phyloP scores from a whole-genome alignment of 2,329 filamentous ascomycete genomes.

The Byssoonygena ceratinophila region DNA sequence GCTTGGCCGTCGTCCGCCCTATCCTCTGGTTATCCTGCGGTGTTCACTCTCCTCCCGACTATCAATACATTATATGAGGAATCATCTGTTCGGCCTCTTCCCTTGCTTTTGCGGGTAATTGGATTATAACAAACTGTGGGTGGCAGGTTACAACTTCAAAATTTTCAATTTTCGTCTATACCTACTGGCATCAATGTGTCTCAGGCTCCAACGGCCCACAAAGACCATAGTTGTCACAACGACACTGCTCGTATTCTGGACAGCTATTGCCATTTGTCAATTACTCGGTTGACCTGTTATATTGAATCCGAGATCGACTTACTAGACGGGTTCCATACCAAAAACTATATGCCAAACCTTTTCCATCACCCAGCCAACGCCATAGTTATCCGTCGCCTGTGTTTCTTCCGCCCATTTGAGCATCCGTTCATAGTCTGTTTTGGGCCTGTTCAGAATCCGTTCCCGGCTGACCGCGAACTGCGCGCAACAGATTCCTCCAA shows the following conservation, averaged over 20 bases:
- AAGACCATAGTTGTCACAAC: conserved; percentile 5
- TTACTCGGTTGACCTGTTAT: neutral
- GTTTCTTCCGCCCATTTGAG: conserved; percentile 51
- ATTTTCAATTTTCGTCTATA: neutral
- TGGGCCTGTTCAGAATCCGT: conserved; percentile 41
- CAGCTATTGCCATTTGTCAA: conserved; percentile 1
- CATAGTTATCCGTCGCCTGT: conserved; percentile 40
- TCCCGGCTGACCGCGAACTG: conserved; percentile 53
- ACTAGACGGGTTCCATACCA: conserved; percentile 34
- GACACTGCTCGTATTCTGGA: conserved; percentile 8
- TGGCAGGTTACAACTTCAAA: too few relatives aligned
- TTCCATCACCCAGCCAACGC: conserved; percentile 52
- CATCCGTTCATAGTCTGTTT: conserved; percentile 47
- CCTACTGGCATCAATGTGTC: neutral
- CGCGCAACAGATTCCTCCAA: conserved; percentile 53
- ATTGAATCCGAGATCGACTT: conserved; percentile 15
- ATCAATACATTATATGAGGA: too few relatives aligned
- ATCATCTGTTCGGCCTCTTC: too few relatives aligned
- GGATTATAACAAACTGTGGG: too few relatives aligned
- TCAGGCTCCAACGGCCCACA: neutral
- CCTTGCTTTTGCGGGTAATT: too few relatives aligned
- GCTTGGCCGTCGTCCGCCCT: too few relatives aligned
- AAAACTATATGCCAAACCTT: conserved; percentile 55
- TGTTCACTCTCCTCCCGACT: too few relatives aligned
- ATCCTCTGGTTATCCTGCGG: too few relatives aligned